Conservation (phyloP, 1,284 basidiomycete species). For the Leccinum fallax region DNA sequence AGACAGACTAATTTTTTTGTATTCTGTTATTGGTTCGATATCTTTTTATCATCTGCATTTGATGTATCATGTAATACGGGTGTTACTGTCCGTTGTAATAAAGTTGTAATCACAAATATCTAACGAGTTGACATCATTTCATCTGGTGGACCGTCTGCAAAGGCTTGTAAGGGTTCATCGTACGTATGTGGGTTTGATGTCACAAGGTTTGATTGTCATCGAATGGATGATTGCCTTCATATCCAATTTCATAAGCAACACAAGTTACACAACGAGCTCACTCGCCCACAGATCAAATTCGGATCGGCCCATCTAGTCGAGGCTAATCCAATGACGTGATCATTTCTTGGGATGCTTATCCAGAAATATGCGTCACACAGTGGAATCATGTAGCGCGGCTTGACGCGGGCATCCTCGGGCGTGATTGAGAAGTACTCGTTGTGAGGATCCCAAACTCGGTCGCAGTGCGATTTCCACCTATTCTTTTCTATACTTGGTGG, state of each 20-base stretch:
- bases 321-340: too few relatives aligned
- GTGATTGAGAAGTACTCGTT: too few relatives aligned
- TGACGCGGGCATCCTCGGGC: too few relatives aligned
- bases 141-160: not conserved
- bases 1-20: constrained; percentile 9
- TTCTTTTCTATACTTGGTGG: not conserved
- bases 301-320: not conserved
- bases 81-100: constrained; percentile 6
- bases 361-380: not conserved
- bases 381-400: too few relatives aligned
- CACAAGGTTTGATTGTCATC: not conserved
- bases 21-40: constrained; percentile 20
- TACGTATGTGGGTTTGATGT: not conserved
- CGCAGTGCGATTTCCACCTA: not conserved
- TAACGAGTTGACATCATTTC: not conserved
- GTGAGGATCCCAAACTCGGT: too few relatives aligned
- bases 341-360: not conserved
- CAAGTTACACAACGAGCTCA: not conserved
- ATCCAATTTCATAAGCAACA: not conserved
- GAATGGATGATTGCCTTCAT: not conserved
- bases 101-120: constrained; percentile 21
- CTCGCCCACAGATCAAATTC: not conserved
- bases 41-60: constrained; percentile 35
- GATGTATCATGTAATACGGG: constrained; percentile 33
- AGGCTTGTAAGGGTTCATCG: not conserved